A percentile compares a stretch with the other conserved stretches of the same genome.
These are phyloP conservation scores for Tricholoma flavovirens DNA, from an alignment of 768 basidiomycete species.

Conservation along the genomic window DNA sequence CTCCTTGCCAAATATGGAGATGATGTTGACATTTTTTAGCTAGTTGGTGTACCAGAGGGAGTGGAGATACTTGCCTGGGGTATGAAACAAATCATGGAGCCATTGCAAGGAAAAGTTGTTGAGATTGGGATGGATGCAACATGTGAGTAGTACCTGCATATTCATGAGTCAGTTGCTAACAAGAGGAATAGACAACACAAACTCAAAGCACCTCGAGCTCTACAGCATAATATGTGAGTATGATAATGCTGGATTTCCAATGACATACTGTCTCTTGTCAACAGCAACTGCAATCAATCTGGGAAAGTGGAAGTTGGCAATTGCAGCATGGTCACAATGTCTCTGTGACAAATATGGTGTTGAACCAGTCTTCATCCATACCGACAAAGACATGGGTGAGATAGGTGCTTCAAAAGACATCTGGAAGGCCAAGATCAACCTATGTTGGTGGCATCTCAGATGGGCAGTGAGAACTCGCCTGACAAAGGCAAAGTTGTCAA, in stretches of 20 bases:
- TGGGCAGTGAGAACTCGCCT: background rate
- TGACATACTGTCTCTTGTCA: background rate
- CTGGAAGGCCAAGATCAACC: background rate
- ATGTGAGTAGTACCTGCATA: background rate
- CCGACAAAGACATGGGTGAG: background rate
- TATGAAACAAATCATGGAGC: background rate
- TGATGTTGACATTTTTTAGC: slow-evolving; percentile 18
- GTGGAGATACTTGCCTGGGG: slow-evolving; percentile 21
- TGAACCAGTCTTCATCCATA: background rate
- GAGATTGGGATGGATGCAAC: slow-evolving; percentile 3
- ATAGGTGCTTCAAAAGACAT: background rate
- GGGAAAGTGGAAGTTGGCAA: background rate
- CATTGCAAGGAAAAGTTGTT: background rate
- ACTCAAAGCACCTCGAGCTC: background rate
- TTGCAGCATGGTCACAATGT: background rate
- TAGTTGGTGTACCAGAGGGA: slow-evolving; percentile 12
- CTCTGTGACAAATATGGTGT: background rate
- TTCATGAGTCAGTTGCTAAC: background rate
- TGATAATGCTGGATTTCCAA: background rate
- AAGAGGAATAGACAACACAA: background rate
- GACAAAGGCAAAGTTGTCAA: background rate
- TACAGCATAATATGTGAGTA: background rate
- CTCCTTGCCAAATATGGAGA: slow-evolving; percentile 17
- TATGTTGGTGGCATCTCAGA: background rate
- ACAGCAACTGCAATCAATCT: background rate